These are phyloP conservation scores for Candida ortonii DNA, from an alignment of 805 yeast species.

Conservation along the genomic window DNA sequence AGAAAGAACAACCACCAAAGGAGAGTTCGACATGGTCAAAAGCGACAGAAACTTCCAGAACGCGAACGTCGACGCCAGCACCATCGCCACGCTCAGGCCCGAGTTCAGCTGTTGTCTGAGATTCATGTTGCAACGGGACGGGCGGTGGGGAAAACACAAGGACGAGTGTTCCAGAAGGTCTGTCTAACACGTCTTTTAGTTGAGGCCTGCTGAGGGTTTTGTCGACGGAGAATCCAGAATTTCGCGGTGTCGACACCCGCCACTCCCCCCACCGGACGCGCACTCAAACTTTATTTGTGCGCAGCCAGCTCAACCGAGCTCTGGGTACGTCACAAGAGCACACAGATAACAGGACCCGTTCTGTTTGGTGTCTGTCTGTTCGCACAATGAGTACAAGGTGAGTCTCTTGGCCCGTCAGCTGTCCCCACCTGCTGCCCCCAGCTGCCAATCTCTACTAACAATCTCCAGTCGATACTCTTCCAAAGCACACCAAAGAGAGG, in stretches of 20 bases:
- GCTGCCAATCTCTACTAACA: conserved; percentile 16
- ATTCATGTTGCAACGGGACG: conserved; percentile 27
- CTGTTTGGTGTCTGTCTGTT: too few relatives aligned
- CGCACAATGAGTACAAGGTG: conserved; percentile 24
- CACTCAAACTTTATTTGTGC: too few relatives aligned
- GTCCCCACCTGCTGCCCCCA: too few relatives aligned
- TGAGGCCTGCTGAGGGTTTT: too few relatives aligned
- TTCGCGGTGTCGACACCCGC: too few relatives aligned
- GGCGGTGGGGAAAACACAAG: too few relatives aligned
- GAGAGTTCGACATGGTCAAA: conserved; percentile 79
- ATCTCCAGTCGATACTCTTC: conserved; percentile 29
- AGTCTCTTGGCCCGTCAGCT: too few relatives aligned
- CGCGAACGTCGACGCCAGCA: conserved; percentile 84
- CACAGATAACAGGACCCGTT: not conserved
- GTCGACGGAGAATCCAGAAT: too few relatives aligned
- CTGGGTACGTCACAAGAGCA: not conserved
- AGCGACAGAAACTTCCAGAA: conserved; percentile 84
- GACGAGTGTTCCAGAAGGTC: conserved; percentile 1
- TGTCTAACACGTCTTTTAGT: too few relatives aligned
- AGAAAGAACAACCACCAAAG: conserved; percentile 92
- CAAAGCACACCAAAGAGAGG: conserved; percentile 31
- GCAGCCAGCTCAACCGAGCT: conserved; percentile 12
- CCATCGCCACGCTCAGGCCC: conserved; percentile 69
- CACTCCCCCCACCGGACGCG: too few relatives aligned
- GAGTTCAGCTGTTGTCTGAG: conserved; percentile 34